Conservation (phyloP, 257 asterid species). For the Nicotiana attenuata region DNA sequence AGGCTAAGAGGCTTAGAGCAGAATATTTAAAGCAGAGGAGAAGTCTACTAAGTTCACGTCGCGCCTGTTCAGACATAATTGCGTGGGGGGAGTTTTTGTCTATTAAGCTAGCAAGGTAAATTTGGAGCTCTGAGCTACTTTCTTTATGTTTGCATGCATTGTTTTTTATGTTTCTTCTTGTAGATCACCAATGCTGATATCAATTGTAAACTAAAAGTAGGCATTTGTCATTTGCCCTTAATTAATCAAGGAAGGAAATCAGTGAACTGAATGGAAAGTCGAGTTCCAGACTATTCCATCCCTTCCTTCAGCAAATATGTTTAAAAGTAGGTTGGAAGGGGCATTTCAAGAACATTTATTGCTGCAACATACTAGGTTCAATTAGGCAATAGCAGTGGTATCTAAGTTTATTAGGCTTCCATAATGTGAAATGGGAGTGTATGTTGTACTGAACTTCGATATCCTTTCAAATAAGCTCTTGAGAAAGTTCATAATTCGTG, state of each 20-base stretch:
- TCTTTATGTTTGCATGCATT: neutral
- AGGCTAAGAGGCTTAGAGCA: conserved; percentile 19
- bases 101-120: conserved; percentile 18
- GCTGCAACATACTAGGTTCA: neutral
- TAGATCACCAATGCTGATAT: neutral
- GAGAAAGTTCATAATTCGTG: neutral
- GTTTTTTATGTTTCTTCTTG: neutral
- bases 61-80: conserved; percentile 8
- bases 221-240: neutral
- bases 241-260: neutral
- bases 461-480: neutral
- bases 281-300: neutral
- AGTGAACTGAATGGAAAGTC: neutral
- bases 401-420: neutral
- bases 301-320: neutral
- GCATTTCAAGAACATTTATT: neutral
- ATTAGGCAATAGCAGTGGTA: neutral
- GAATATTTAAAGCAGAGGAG: conserved; percentile 19
- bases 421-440: neutral
- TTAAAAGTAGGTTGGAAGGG: neutral
- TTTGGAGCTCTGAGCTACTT: neutral
- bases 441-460: neutral
- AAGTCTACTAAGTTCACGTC: neutral
- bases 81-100: conserved; percentile 11
- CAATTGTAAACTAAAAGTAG: neutral